Conservation (phyloP, 2,329 filamentous ascomycete genomes). For the Epicoccum sorghinum region DNA sequence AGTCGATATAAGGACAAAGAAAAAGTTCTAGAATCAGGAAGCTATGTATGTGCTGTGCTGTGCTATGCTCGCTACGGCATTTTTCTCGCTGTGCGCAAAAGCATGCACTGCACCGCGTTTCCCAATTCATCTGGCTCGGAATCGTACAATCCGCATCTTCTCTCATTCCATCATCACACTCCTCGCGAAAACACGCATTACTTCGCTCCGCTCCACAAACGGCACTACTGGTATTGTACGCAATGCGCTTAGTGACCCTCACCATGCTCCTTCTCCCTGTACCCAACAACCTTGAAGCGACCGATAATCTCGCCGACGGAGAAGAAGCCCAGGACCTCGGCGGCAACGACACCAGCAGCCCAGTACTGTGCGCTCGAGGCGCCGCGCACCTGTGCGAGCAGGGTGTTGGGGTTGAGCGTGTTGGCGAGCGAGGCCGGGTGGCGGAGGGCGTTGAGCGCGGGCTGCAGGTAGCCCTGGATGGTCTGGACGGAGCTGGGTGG, state of each 20-base stretch:
- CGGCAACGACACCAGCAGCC: constrained; percentile 76
- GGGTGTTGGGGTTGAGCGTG: constrained; percentile 58
- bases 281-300: constrained; percentile 92
- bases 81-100: background rate
- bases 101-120: no score
- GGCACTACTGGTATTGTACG: background rate
- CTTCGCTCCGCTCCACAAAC: background rate
- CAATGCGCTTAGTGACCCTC: constrained; percentile 23
- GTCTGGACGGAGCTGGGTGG: constrained; percentile 72
- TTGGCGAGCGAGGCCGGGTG: constrained; percentile 68
- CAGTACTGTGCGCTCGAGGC: constrained; percentile 73
- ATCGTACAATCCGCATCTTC: background rate
- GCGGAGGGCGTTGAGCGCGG: constrained; percentile 70
- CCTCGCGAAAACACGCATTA: background rate
- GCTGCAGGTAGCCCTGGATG: constrained; percentile 87
- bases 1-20: no score
- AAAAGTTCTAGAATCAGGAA: background rate
- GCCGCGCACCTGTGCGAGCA: constrained; percentile 68
- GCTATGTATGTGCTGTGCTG: background rate
- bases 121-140: background rate
- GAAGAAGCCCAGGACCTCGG: constrained; percentile 95
- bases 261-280: constrained; percentile 55
- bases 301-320: constrained; percentile 97
- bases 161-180: no score
- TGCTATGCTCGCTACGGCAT: background rate